Conservation (phyloP, 371 early-diverging fungal species). For the Coemansia sp. region DNA sequence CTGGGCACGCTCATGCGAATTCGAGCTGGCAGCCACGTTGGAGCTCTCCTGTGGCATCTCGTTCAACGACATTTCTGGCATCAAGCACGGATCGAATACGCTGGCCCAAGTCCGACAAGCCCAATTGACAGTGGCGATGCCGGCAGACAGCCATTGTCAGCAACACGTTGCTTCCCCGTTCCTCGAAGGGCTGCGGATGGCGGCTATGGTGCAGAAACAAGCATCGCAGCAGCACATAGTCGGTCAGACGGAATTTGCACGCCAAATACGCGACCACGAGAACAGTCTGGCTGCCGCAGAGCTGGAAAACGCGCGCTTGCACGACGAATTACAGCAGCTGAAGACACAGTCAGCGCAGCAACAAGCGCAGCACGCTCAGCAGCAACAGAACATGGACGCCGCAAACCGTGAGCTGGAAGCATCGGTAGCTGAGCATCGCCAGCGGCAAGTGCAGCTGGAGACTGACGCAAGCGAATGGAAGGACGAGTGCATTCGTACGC, state of each 20-base stretch:
- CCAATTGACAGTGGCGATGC: not conserved
- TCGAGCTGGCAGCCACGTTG: constrained; percentile 14
- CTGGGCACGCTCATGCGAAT: constrained; percentile 30
- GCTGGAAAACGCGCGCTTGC: not conserved
- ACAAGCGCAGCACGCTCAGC: not conserved
- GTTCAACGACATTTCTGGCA: too few relatives aligned
- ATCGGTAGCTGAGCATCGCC: not conserved
- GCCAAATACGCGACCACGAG: not conserved
- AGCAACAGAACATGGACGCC: not conserved
- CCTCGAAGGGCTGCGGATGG: constrained; percentile 1
- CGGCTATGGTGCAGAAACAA: not conserved
- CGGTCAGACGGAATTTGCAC: not conserved
- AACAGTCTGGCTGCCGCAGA: not conserved
- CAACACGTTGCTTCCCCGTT: not conserved
- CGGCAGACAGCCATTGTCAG: not conserved
- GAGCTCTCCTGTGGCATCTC: not conserved
- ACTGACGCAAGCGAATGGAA: constrained; percentile 23
- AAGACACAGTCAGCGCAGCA: not conserved
- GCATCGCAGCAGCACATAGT: not conserved
- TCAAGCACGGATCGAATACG: not conserved
- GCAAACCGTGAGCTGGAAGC: not conserved
- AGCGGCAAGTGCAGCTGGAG: not conserved
- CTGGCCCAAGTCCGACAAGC: not conserved
- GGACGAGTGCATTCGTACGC: constrained; percentile 18
- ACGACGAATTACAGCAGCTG: not conserved